These are phyloP conservation scores for Solanum hybrid DNA, from an alignment of 305 asterid genomes.

Conservation along the genomic window DNA sequence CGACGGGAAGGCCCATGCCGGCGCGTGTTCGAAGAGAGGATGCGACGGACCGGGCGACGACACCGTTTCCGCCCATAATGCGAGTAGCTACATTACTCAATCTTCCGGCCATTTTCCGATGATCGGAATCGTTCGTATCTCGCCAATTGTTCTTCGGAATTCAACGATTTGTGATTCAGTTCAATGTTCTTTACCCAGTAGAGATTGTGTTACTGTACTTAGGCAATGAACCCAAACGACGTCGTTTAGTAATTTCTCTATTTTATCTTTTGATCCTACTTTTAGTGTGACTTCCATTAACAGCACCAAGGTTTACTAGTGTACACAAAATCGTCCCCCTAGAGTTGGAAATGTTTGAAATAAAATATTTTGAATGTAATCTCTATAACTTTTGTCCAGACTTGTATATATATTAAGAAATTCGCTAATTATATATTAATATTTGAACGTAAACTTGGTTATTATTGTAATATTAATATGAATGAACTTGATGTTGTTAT, in stretches of 20 bases:
- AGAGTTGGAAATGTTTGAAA: background rate
- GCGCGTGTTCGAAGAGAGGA: constrained; percentile 78
- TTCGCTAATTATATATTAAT: background rate
- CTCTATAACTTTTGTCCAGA: background rate
- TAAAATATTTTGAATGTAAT: background rate
- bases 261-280: background rate
- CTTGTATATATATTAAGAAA: background rate
- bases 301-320: background rate
- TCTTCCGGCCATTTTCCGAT: constrained; percentile 57
- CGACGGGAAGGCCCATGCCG: constrained; percentile 95
- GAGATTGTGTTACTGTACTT: background rate
- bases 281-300: background rate
- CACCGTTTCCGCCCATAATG: constrained; percentile 78
- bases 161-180: background rate
- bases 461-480: background rate
- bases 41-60: constrained; percentile 57
- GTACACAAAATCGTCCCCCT: background rate
- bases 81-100: constrained; percentile 68
- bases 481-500: background rate
- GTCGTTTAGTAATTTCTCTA: background rate
- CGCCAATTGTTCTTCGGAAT: background rate
- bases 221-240: background rate
- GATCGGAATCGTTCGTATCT: background rate
- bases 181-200: background rate
- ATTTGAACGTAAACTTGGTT: background rate